Conservation (phyloP, 805 yeast species). For the Sugiyamaella americana region DNA sequence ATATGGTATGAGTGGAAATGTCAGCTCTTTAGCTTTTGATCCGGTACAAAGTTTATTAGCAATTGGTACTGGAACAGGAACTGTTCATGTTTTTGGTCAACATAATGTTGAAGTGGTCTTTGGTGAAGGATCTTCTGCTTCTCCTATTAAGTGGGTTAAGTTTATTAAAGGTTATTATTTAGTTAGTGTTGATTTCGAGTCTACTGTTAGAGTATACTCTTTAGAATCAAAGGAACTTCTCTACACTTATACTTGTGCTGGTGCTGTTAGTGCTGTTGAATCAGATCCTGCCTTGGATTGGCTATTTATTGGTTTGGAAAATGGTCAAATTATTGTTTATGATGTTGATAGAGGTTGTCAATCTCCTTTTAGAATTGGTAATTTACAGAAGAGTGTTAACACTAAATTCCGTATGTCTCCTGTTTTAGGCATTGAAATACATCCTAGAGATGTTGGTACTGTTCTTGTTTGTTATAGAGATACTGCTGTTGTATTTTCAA, state of each 20-base stretch:
- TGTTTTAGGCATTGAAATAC: slow-evolving; percentile 64
- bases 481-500: slow-evolving; percentile 61
- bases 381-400: slow-evolving; percentile 58
- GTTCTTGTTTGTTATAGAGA: slow-evolving; percentile 67
- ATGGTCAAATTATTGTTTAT: slow-evolving; percentile 64
- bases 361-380: slow-evolving; percentile 62
- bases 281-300: slow-evolving; percentile 87
- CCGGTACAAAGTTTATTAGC: slow-evolving; percentile 86
- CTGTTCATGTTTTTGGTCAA: slow-evolving; percentile 77
- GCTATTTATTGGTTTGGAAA: slow-evolving; percentile 71
- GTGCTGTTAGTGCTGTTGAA: slow-evolving; percentile 60
- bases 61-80: slow-evolving; percentile 62
- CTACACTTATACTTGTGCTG: slow-evolving; percentile 55
- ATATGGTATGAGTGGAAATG: slow-evolving; percentile 61
- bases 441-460: slow-evolving; percentile 84
- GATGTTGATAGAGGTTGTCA: slow-evolving; percentile 74
- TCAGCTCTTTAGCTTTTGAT: slow-evolving; percentile 69
- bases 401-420: slow-evolving; percentile 57
- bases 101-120: slow-evolving; percentile 68
- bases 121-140: slow-evolving; percentile 30
- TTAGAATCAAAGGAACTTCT: slow-evolving; percentile 56
- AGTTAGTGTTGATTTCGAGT: slow-evolving; percentile 59
- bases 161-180: slow-evolving; percentile 80
- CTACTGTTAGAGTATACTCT: slow-evolving; percentile 63
- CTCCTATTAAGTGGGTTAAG: slow-evolving; percentile 39